Percentiles rank a stretch among this genome's conserved stretches.
Evolutionary conservation across 148 eudicot species (phyloP).

Genomic region (Polygonum maritimum): DNA sequence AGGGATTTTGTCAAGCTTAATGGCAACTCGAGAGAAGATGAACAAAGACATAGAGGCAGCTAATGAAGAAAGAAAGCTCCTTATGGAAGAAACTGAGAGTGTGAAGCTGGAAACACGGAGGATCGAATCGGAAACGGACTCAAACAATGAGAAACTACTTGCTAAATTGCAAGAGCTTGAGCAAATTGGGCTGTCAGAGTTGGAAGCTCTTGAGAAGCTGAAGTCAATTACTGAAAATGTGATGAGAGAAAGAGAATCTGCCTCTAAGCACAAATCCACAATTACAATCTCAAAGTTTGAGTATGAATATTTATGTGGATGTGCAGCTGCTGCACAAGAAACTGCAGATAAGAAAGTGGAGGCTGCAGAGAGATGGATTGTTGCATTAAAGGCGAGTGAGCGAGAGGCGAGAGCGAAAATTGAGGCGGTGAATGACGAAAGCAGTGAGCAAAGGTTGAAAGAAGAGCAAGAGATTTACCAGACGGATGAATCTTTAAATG

Average conservation of each 20-base stretch:
- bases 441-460: constrained; percentile 25
- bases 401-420: constrained; percentile 42
- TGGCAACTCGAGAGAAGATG: constrained; percentile 35
- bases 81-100: constrained; percentile 33
- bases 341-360: constrained; percentile 73
- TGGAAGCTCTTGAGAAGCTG: constrained; percentile 48
- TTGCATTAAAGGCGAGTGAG: constrained; percentile 64
- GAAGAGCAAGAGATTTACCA: constrained; percentile 29
- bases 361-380: constrained; percentile 75
- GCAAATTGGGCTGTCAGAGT: constrained; percentile 46
- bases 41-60: constrained; percentile 35
- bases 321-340: constrained; percentile 51
- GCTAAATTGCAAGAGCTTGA: constrained; percentile 53
- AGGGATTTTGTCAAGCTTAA: constrained; percentile 33
- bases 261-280: constrained; percentile 30
- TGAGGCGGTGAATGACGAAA: constrained; percentile 27
- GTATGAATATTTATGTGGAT: constrained; percentile 61
- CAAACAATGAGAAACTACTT: constrained; percentile 38
- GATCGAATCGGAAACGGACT: constrained; percentile 37
- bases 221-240: constrained; percentile 37
- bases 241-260: constrained; percentile 45
- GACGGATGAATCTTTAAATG: constrained; percentile 16
- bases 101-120: constrained; percentile 36
- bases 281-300: constrained; percentile 74
- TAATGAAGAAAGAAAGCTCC: constrained; percentile 31